phyloP scores from a whole-genome alignment of 2,329 filamentous ascomycete species.

The Capronia coronata region DNA sequence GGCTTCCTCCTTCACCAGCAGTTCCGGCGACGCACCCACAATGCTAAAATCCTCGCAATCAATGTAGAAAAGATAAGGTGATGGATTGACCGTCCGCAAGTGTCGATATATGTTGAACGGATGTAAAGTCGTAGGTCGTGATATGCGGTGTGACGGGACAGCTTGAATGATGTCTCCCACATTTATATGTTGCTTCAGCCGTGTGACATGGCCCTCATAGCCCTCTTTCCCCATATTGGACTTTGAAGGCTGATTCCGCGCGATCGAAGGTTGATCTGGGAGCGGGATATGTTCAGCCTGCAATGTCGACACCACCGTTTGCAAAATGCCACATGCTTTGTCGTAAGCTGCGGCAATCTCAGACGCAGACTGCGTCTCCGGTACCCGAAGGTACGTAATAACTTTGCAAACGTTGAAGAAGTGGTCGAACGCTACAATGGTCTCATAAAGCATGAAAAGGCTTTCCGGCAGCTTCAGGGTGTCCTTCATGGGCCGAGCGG shows the following conservation, averaged over 20 bases:
- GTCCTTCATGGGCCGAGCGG: slow-evolving; percentile 81
- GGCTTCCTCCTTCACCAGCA: slow-evolving; percentile 83
- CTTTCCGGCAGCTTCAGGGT: slow-evolving; percentile 84
- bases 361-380: slow-evolving; percentile 41
- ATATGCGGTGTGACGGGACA: slow-evolving; percentile 88
- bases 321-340: slow-evolving; percentile 58
- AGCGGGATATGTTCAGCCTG: slow-evolving; percentile 68
- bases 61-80: slow-evolving; percentile 94
- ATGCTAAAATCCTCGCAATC: slow-evolving; percentile 90
- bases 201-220: slow-evolving; percentile 83
- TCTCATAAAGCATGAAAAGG: slow-evolving; percentile 95
- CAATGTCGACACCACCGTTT: slow-evolving; percentile 63
- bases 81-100: slow-evolving; percentile 93
- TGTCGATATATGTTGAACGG: slow-evolving; percentile 98
- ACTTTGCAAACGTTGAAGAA: slow-evolving; percentile 91
- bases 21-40: slow-evolving; percentile 87
- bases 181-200: slow-evolving; percentile 82
- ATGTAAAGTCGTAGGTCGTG: slow-evolving; percentile 80
- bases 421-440: slow-evolving; percentile 87
- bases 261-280: slow-evolving; percentile 67
- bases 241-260: slow-evolving; percentile 68
- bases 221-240: slow-evolving; percentile 87
- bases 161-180: slow-evolving; percentile 95
- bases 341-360: slow-evolving; percentile 64
- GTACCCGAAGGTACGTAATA: slow-evolving; percentile 79